Evolutionary conservation across 257 asterid genomes (phyloP), one percentile per base, ranked within the genome.

Genomic region (Solanum piurae): DNA sequence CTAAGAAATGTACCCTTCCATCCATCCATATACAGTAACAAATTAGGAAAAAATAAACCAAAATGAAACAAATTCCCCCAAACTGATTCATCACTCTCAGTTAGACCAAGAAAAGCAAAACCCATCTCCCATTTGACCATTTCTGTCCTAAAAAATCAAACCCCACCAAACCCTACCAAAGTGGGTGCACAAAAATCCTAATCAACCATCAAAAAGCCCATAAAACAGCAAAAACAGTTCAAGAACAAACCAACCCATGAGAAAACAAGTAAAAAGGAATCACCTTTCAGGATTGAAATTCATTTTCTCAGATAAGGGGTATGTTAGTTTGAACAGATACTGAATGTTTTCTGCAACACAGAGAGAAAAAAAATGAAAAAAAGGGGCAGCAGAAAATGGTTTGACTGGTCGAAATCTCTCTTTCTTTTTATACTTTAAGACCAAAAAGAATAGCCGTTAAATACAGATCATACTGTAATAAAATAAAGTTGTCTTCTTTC

Each of bases 241-340:
- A 29, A 68, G 11, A 60, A 14, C 38, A 27, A n/a, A n/a, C 79
- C 42, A 49, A 69, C 29, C 80, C 21, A 84, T 66, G 25, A 44
- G 5, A 42, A n/a, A 42, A 38, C 14, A 37, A 84, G 69, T 58
- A 12, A 29, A 25, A 77, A 89, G 85, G 83, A 91, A 93, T 91
- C 90, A 95, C 98, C 88, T 90, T 62, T 91, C 94, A 72, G 83
- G 89, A 87, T 76, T 89, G 90, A 85, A 88, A 91, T 90, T 91
- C 98, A 93, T 94, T 83, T 85, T 79, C 1, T 38, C 18, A 21
- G 49, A 87, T 86, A 73, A 85, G 71, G 71, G 71, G 52, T 76
- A 83, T 60, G 74, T 64, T 82, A 71, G 40, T 64, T 79, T 60
- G 29, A 80, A 80, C 20, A 27, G 68, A 46, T 16, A 46, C 66